Conservation (phyloP, 2,329 filamentous ascomycete species). For the Pseudocercospora macadamiae region DNA sequence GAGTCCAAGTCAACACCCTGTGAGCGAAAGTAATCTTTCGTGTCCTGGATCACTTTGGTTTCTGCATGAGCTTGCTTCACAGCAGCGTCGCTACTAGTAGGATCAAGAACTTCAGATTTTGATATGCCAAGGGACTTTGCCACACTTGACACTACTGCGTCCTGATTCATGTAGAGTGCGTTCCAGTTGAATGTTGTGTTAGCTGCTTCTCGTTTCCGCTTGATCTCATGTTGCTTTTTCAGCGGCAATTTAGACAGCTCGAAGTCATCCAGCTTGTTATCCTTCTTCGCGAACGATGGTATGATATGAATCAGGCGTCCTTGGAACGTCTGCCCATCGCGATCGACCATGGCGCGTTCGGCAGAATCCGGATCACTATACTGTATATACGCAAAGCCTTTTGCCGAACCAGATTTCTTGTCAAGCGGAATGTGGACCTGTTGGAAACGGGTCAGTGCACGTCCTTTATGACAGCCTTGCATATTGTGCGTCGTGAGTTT, state of each 20-base stretch:
- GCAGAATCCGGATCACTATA: slow-evolving; percentile 74
- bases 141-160: slow-evolving; percentile 89
- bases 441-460: slow-evolving; percentile 6
- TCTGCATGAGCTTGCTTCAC: slow-evolving; percentile 97
- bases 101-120: slow-evolving; percentile 90
- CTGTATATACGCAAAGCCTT: slow-evolving; percentile 88
- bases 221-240: slow-evolving; percentile 91
- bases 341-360: slow-evolving; percentile 73
- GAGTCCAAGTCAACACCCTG: slow-evolving; percentile 91
- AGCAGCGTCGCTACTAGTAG: slow-evolving; percentile 90
- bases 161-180: slow-evolving; percentile 95
- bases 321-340: slow-evolving; percentile 87
- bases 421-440: slow-evolving; percentile 87
- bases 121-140: slow-evolving; percentile 83
- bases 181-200: slow-evolving; percentile 93
- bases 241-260: slow-evolving; percentile 87
- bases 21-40: slow-evolving; percentile 83
- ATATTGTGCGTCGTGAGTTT: slow-evolving; percentile 25
- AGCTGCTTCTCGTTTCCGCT: slow-evolving; percentile 78
- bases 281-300: slow-evolving; percentile 79
- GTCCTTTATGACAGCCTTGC: neutral
- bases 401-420: slow-evolving; percentile 69
- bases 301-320: slow-evolving; percentile 90
- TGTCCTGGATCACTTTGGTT: slow-evolving; percentile 94
- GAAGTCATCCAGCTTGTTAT: slow-evolving; percentile 82